Evolutionary conservation across 2,329 filamentous ascomycete species (phyloP).

Genomic region (Diaporthe longicolla): DNA sequence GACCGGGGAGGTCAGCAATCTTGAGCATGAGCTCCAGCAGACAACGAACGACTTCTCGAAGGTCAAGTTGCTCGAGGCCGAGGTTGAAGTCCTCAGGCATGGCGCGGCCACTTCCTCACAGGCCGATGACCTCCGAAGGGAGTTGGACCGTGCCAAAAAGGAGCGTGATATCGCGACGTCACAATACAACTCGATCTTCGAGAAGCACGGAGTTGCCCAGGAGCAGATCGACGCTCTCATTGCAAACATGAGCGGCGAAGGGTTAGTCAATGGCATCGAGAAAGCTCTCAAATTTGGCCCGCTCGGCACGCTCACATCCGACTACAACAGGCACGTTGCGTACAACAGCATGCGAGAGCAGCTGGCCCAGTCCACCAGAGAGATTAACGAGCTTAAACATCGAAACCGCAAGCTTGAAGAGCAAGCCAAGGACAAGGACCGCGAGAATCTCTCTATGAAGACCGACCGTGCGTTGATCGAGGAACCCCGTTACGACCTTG

Average conservation of each 20-base stretch:
- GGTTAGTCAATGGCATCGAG: conserved; percentile 64
- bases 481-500: conserved; percentile 34
- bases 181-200: conserved; percentile 69
- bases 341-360: conserved; percentile 66
- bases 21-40: conserved; percentile 73
- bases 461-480: conserved; percentile 63
- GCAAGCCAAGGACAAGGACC: conserved; percentile 66
- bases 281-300: conserved; percentile 50
- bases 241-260: conserved; percentile 65
- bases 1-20: conserved; percentile 50
- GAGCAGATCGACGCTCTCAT: conserved; percentile 70
- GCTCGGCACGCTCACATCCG: conserved; percentile 59
- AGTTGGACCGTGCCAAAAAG: conserved; percentile 38
- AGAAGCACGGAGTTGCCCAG: conserved; percentile 70
- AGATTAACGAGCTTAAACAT: conserved; percentile 63
- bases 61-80: conserved; percentile 66
- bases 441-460: conserved; percentile 67
- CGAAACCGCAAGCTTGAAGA: conserved; percentile 61
- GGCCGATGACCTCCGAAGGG: conserved; percentile 39
- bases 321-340: conserved; percentile 66
- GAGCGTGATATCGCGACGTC: conserved; percentile 63
- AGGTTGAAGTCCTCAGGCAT: conserved; percentile 71
- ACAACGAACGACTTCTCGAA: conserved; percentile 53
- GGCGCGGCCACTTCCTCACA: conserved; percentile 37
- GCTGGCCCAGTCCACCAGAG: conserved; percentile 59